A percentile compares a stretch with the other conserved stretches of the same genome.
phyloP scores from a whole-genome alignment of 768 basidiomycete genomes.

The Exidia glandulosa region DNA sequence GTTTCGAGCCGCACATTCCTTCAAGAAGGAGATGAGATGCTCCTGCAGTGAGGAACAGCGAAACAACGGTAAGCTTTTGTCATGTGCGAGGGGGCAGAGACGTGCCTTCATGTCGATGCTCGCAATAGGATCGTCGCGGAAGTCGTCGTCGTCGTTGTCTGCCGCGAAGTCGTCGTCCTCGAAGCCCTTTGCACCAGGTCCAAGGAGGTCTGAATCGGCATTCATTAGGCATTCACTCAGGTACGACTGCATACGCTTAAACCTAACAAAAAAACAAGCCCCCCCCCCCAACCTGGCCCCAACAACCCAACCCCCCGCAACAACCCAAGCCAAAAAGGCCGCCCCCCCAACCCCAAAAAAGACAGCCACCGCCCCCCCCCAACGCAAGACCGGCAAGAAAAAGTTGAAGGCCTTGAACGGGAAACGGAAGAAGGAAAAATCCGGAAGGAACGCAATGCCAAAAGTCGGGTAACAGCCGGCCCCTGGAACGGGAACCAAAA shows the following conservation, averaged over 20 bases:
- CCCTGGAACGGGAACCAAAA: slow-evolving; percentile 6
- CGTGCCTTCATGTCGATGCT: slow-evolving; percentile 70
- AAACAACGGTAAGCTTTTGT: not conserved
- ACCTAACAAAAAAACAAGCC: slow-evolving; percentile 67
- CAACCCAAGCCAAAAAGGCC: slow-evolving; percentile 60
- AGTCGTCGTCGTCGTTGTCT: slow-evolving; percentile 74
- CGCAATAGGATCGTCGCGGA: slow-evolving; percentile 75
- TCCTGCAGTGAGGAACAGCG: slow-evolving; percentile 33
- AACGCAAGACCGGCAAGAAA: slow-evolving; percentile 75
- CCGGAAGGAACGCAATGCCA: slow-evolving; percentile 49
- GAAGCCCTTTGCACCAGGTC: slow-evolving; percentile 57
- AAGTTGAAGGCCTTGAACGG: slow-evolving; percentile 88
- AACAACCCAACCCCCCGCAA: slow-evolving; percentile 91
- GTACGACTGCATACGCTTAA: not conserved
- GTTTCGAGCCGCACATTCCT: slow-evolving; percentile 54
- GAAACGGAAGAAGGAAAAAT: slow-evolving; percentile 81
- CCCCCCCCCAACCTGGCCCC: slow-evolving; percentile 81
- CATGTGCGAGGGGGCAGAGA: slow-evolving; percentile 1
- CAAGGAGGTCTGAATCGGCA: slow-evolving; percentile 64
- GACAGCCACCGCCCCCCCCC: slow-evolving; percentile 58
- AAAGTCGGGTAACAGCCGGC: slow-evolving; percentile 5
- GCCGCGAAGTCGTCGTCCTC: slow-evolving; percentile 72
- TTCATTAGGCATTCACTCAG: not conserved
- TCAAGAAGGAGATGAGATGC: slow-evolving; percentile 60
- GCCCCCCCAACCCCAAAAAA: slow-evolving; percentile 36